Evolutionary conservation across 805 yeast species (phyloP), one percentile per base, ranked within the genome.

Genomic region (Kodamaea leandrae): DNA sequence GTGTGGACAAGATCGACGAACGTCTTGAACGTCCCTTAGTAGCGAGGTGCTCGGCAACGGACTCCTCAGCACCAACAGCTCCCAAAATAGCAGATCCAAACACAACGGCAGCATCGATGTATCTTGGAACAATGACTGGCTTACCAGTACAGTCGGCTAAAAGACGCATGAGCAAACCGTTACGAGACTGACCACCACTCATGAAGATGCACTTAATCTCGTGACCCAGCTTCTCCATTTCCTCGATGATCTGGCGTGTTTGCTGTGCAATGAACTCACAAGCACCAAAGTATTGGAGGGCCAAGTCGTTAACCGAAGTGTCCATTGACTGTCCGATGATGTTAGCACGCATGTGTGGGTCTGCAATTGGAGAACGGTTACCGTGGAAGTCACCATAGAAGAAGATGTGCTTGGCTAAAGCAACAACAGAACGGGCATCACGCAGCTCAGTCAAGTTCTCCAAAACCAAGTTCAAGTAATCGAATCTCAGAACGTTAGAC

Each of bases 191-290:
- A 24, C 99, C 98, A 42, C 99, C 99, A 46, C 91, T 82, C 82
- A 93, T 82, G 66, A 83, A 93, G 46, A 93, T 80, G 16, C 87
- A 76, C 14, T 75, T 70, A 47, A 93, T 77, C 8, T 69, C 50
- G 66, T 91, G 96, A 1, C 99, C 99, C 2, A 85, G 71, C 41
- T 71, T 64, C 51, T 79, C 82, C 88, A 93, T 84, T 47, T 82
- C 80, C 51, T 86, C 93, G 25, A 91, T 82, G 57, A 93, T 93
- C 55, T 93, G 99, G 55, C 96, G 80, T 0, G 98, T 91, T 68
- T 93, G 99, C 60, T 89, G 96, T 37, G 96, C 96, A 61, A 93
- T 90, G 54, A 93, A 93, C 67, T 93, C 99, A 63, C 96, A 88
- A 4, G 98, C 96, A 13, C 86, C 97, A 37, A 90, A 75, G 58